phyloP scores from a whole-genome alignment of 352 stramenopile species.

The Globisporangium orthogonon region DNA sequence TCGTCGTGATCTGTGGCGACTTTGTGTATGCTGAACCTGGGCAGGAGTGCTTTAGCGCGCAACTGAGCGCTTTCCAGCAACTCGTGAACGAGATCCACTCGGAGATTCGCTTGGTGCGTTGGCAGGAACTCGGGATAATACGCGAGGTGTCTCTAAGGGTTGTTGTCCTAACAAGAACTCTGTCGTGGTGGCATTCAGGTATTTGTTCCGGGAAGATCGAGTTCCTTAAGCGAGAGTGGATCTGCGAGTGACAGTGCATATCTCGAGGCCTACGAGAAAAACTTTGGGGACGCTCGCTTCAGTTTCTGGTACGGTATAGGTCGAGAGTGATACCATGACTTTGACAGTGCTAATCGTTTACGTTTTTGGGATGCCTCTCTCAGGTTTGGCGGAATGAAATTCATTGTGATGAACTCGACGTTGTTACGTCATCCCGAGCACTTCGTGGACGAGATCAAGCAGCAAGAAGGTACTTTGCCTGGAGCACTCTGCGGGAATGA shows the following conservation, averaged over 20 bases:
- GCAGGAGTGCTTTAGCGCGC: constrained; percentile 30
- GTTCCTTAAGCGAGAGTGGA: constrained; percentile 4
- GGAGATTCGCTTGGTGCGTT: constrained; percentile 48
- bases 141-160: too few species aligned
- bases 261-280: constrained; percentile 26
- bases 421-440: constrained; percentile 22
- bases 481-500: too few species aligned
- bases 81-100: constrained; percentile 55
- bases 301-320: constrained; percentile 65
- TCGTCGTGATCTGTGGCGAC: constrained; percentile 64
- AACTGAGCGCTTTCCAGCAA: constrained; percentile 50
- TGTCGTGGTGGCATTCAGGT: constrained; percentile 23
- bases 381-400: constrained; percentile 77
- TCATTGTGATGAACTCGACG: constrained; percentile 64
- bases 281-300: constrained; percentile 65
- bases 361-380: neutral
- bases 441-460: constrained; percentile 24
- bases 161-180: neutral
- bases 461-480: constrained; percentile 41
- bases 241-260: constrained; percentile 4
- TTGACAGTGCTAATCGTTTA: neutral
- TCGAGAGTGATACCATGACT: too few species aligned
- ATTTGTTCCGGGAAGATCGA: constrained; percentile 38
- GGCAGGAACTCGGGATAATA: neutral
- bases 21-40: constrained; percentile 36